Conservation (phyloP, 129 eudicot genomes). For the Flaveria linearis region DNA sequence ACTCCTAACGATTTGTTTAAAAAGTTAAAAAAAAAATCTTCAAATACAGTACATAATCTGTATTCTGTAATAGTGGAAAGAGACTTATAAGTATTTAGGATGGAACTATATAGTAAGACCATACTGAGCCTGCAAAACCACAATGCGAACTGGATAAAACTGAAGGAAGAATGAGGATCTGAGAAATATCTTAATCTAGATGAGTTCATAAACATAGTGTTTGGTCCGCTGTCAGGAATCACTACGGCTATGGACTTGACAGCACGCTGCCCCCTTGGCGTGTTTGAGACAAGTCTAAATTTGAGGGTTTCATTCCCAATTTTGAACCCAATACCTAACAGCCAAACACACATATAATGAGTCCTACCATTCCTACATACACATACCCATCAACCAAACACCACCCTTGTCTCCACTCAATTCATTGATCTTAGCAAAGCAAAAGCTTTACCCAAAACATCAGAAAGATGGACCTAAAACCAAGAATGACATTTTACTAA, state of each 20-base stretch:
- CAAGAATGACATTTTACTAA: slow-evolving; percentile 8
- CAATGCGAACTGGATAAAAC: not conserved
- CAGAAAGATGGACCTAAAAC: not conserved
- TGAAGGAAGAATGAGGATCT: slow-evolving; percentile 7
- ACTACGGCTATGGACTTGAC: slow-evolving; percentile 7
- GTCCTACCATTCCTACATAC: not conserved
- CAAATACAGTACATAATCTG: slow-evolving; percentile 3
- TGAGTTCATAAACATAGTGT: not conserved
- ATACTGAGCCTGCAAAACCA: not conserved
- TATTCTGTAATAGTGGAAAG: slow-evolving; percentile 1
- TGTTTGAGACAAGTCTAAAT: slow-evolving; percentile 6
- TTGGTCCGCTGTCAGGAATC: not conserved
- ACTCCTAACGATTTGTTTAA: not conserved
- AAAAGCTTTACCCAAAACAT: not conserved
- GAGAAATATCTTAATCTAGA: slow-evolving; percentile 3
- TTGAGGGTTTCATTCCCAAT: not conserved
- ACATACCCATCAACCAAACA: slow-evolving; percentile 2
- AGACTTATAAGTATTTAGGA: not conserved
- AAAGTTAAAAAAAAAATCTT: not conserved
- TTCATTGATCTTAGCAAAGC: slow-evolving; percentile 9
- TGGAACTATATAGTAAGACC: not conserved
- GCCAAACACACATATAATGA: not conserved
- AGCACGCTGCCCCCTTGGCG: not conserved
- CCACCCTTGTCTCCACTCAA: not conserved
- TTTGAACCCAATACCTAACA: not conserved